These are phyloP conservation scores for Raphidocelis subcapitata DNA, from an alignment of 139 green algal species.

Conservation along the genomic window DNA sequence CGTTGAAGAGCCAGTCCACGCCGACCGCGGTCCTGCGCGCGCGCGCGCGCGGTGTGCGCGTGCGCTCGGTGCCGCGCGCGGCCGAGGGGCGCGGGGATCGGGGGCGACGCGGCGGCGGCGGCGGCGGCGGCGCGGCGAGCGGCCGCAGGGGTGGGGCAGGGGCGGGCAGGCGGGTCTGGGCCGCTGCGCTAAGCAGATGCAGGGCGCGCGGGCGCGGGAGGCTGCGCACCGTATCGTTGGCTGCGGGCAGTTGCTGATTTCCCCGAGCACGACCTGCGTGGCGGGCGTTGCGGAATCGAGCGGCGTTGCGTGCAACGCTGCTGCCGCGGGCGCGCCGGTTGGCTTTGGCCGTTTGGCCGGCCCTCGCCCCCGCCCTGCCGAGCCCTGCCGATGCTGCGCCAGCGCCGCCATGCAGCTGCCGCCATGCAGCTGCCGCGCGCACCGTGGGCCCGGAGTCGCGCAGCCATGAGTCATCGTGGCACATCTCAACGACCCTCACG, in stretches of 20 bases:
- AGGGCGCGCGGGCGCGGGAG: not conserved
- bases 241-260: constrained; percentile 12
- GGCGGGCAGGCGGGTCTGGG: no score
- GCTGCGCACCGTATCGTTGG: constrained; percentile 7
- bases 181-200: no score
- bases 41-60: not conserved
- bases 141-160: no score
- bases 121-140: no score
- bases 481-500: constrained; percentile 20
- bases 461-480: constrained; percentile 39
- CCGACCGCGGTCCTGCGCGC: constrained; percentile 13
- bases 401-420: not conserved
- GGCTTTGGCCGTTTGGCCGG: no score
- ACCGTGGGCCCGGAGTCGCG: constrained; percentile 36
- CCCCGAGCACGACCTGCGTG: constrained; percentile 15
- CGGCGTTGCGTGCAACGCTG: no score
- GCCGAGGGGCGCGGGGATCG: no score
- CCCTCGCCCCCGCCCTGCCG: no score
- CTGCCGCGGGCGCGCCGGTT: no score
- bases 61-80: not conserved
- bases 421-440: not conserved
- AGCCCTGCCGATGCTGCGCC: not conserved
- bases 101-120: no score
- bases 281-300: no score
- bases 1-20: constrained; percentile 52